Evolutionary conservation across 163 green algal genomes (phyloP).

Genomic region (Botryococcus braunii): DNA sequence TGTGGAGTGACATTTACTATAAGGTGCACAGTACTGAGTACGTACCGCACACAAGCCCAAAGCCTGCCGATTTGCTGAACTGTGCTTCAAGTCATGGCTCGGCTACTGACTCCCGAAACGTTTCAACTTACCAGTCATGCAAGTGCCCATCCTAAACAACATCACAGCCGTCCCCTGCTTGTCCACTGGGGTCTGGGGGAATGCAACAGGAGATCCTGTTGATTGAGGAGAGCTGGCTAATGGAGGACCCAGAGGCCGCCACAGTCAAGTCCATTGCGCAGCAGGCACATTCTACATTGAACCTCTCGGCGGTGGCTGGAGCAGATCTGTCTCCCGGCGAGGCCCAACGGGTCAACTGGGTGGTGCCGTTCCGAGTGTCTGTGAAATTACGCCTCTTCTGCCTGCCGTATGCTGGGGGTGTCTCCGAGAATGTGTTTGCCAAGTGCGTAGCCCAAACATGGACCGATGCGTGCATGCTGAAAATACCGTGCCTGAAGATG

Average conservation of each 20-base stretch:
- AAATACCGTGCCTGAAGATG: neutral
- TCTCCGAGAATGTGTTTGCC: conserved; percentile 41
- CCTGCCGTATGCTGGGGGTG: conserved; percentile 38
- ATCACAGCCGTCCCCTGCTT: too few relatives aligned
- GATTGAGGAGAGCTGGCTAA: conserved; percentile 13
- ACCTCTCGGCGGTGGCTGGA: neutral
- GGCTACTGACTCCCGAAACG: too few relatives aligned
- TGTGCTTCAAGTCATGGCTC: too few relatives aligned
- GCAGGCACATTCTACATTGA: neutral
- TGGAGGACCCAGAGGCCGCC: conserved; percentile 20
- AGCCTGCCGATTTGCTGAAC: too few relatives aligned
- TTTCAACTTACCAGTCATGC: too few relatives aligned
- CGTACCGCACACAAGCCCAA: too few relatives aligned
- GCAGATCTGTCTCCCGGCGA: too few relatives aligned
- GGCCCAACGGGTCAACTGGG: too few relatives aligned
- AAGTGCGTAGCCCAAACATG: conserved; percentile 8
- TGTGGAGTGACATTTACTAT: too few relatives aligned
- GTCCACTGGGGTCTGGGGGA: too few relatives aligned
- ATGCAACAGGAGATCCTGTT: conserved; percentile 14
- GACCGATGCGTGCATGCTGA: neutral
- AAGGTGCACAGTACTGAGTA: too few relatives aligned
- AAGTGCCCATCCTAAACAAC: too few relatives aligned
- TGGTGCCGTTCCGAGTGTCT: conserved; percentile 16
- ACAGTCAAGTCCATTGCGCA: conserved; percentile 10
- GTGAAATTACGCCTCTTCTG: conserved; percentile 41